These are phyloP conservation scores for Fusarium sp. DNA, from an alignment of 2,329 filamentous ascomycete species.

Conservation along the genomic window DNA sequence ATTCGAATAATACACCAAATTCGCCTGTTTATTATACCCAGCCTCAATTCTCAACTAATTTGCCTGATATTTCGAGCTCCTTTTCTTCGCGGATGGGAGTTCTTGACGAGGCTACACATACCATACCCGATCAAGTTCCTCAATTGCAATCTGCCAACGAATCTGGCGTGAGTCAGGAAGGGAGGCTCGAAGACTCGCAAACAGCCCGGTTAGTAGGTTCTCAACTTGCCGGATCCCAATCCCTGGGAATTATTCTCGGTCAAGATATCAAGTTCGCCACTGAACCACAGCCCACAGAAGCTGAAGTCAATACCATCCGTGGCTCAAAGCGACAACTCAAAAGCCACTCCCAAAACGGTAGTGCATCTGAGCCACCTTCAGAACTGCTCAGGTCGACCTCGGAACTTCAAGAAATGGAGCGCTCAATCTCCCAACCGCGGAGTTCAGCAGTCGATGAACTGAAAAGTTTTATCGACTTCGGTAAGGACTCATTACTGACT, in stretches of 20 bases:
- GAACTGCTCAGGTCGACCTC: not conserved
- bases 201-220: conserved; percentile 48
- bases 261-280: not conserved
- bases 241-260: conserved; percentile 28
- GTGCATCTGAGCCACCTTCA: conserved; percentile 2
- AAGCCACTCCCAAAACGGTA: not conserved
- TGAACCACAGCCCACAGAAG: not conserved
- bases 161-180: not conserved
- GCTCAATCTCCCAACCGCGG: conserved; percentile 22
- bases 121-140: not conserved
- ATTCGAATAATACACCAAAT: conserved; percentile 2
- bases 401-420: conserved; percentile 33
- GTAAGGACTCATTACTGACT: conserved; percentile 27
- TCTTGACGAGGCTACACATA: not conserved
- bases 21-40: conserved; percentile 39
- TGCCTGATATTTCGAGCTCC: conserved; percentile 8
- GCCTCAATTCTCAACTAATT: conserved; percentile 24
- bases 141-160: not conserved
- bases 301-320: not conserved
- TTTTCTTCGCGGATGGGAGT: not conserved
- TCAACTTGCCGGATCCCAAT: conserved; percentile 29
- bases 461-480: conserved; percentile 43
- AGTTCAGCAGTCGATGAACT: conserved; percentile 44
- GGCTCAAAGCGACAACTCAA: not conserved
- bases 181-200: conserved; percentile 38